Percentiles rank a stretch among this genome's conserved stretches.
phyloP scores from a whole-genome alignment of 257 asterid species.

The Verbascum thapsus region DNA sequence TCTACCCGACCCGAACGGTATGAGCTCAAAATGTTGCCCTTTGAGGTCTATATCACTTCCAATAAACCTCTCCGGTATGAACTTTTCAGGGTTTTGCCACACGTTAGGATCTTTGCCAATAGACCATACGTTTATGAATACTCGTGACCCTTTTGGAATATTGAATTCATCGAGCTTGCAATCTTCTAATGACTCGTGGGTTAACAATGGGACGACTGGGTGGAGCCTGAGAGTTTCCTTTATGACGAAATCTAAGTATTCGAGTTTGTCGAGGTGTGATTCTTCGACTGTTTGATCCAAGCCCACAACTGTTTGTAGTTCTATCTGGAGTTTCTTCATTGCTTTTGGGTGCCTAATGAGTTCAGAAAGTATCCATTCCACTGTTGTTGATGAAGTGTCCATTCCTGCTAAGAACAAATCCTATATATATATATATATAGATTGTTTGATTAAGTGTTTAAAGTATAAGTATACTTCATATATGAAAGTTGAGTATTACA shows the following conservation, averaged over 20 bases:
- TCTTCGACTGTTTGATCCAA: constrained; percentile 30
- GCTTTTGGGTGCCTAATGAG: constrained; percentile 17
- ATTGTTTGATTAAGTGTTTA: too few relatives aligned
- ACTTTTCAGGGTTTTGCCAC: constrained; percentile 35
- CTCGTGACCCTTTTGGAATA: constrained; percentile 29
- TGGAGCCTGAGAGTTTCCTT: constrained; percentile 40
- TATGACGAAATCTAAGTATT: constrained; percentile 29
- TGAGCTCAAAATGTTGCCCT: constrained; percentile 27
- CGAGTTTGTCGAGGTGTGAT: constrained; percentile 34
- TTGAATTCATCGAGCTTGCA: constrained; percentile 26
- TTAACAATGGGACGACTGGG: constrained; percentile 22
- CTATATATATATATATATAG: too few relatives aligned
- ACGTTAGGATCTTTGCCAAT: constrained; percentile 34
- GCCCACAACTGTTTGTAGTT: constrained; percentile 31
- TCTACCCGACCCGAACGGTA: constrained; percentile 41
- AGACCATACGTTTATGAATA: constrained; percentile 31
- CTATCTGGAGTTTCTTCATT: constrained; percentile 31
- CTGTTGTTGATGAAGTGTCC: constrained; percentile 19
- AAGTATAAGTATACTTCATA: too few relatives aligned
- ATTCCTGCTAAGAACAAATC: constrained; percentile 27
- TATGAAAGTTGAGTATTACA: too few relatives aligned
- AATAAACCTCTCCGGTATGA: constrained; percentile 37
- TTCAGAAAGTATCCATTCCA: constrained; percentile 24
- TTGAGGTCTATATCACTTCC: constrained; percentile 13
- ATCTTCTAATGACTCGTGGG: constrained; percentile 32